A percentile compares a stretch with the other conserved stretches of the same genome.
Conservation (phyloP, 768 basidiomycete species). For the Mycena haematopus region DNA sequence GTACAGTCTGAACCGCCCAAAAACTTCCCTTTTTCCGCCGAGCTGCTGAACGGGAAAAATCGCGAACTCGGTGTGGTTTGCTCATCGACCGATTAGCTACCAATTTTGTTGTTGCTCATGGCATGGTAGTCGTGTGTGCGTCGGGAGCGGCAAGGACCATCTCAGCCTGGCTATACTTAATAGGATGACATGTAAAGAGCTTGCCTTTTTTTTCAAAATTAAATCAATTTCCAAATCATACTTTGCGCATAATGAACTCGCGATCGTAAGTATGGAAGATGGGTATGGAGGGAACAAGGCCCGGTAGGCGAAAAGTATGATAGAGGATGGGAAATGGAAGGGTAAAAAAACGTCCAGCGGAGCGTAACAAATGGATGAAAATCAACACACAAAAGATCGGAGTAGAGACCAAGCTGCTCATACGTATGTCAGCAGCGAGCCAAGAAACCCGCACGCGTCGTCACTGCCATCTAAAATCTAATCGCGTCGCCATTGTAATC, state of each 20-base stretch:
- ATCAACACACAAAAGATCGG: slow-evolving; percentile 2
- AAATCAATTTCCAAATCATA: slow-evolving; percentile 14
- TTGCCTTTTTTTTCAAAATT: not conserved
- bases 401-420: slow-evolving; percentile 1
- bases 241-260: slow-evolving; percentile 9
- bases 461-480: slow-evolving; percentile 24
- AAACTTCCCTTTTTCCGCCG: too few species aligned
- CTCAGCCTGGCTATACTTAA: too few species aligned
- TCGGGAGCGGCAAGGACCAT: too few species aligned
- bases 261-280: slow-evolving; percentile 12
- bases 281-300: slow-evolving; percentile 20
- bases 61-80: too few species aligned
- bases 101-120: too few species aligned
- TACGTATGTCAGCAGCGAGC: slow-evolving; percentile 5
- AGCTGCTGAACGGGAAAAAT: too few species aligned
- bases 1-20: too few species aligned
- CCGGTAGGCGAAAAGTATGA: slow-evolving; percentile 7
- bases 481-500: slow-evolving; percentile 38
- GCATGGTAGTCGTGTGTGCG: too few species aligned
- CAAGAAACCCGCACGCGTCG: slow-evolving; percentile 1
- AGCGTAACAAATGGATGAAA: slow-evolving; percentile 22
- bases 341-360: slow-evolving; percentile 27
- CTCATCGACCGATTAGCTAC: too few species aligned
- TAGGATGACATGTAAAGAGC: too few species aligned
- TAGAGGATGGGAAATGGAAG: not conserved